Conservation (phyloP, 352 stramenopile genomes). For the Pythium inflatum region DNA sequence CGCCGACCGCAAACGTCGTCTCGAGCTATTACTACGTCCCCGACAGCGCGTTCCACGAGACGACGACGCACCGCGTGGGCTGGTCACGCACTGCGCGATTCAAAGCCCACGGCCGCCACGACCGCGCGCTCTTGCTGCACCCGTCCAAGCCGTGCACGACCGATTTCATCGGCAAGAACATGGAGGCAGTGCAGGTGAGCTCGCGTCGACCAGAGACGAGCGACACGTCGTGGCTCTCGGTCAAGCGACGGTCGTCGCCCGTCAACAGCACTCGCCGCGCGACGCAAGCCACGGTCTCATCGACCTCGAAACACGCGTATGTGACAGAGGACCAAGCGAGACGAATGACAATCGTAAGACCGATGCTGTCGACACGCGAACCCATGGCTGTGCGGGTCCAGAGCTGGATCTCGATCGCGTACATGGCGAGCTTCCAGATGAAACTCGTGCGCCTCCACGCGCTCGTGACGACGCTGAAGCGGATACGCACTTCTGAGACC, state of each 20-base stretch:
- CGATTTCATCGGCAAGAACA: slow-evolving; percentile 25
- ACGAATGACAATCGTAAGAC: too few species aligned
- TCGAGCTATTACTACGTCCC: slow-evolving; percentile 69
- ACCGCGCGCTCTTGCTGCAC: slow-evolving; percentile 14
- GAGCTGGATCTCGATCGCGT: slow-evolving; percentile 47
- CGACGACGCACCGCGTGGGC: slow-evolving; percentile 27
- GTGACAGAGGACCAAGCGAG: too few species aligned
- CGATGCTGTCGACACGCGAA: slow-evolving; percentile 10
- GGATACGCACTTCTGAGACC: slow-evolving; percentile 35
- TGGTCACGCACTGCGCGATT: slow-evolving; percentile 55
- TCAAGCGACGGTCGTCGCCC: slow-evolving; percentile 8
- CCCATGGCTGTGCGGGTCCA: slow-evolving; percentile 21
- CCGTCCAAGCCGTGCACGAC: slow-evolving; percentile 6
- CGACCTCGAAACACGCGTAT: neutral
- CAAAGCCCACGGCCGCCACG: slow-evolving; percentile 23
- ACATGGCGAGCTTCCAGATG: slow-evolving; percentile 45
- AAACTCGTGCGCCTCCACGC: slow-evolving; percentile 39
- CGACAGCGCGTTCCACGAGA: slow-evolving; percentile 39
- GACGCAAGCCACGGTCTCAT: slow-evolving; percentile 14
- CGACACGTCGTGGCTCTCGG: neutral
- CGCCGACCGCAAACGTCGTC: slow-evolving; percentile 47
- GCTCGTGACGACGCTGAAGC: slow-evolving; percentile 31
- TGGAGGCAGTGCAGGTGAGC: neutral
- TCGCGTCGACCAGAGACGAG: neutral
- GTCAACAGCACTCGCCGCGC: neutral